Conservation (phyloP, 768 basidiomycete genomes). For the Sutorius australiensis region DNA sequence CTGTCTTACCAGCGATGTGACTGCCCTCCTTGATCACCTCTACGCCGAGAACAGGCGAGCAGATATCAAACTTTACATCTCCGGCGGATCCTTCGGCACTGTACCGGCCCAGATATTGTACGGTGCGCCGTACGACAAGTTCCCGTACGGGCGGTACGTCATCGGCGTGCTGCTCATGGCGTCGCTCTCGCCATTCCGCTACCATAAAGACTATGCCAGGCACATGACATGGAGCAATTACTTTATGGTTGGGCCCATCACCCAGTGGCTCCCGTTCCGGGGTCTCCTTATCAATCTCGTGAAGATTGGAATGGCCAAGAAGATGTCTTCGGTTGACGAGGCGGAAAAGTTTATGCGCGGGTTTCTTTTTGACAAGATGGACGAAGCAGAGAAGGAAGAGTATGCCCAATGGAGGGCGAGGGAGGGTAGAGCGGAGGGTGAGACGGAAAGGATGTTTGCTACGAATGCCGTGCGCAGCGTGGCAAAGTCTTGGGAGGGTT, state of each 20-base stretch:
- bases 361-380: slow-evolving; percentile 40
- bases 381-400: slow-evolving; percentile 31
- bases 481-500: slow-evolving; percentile 49
- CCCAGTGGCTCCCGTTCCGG: slow-evolving; percentile 41
- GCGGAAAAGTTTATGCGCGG: slow-evolving; percentile 42
- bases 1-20: slow-evolving; percentile 42
- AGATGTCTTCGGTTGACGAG: slow-evolving; percentile 36
- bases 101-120: slow-evolving; percentile 55
- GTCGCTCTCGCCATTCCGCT: slow-evolving; percentile 44
- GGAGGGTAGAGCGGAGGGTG: slow-evolving; percentile 39
- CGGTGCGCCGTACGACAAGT: slow-evolving; percentile 46
- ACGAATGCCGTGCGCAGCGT: slow-evolving; percentile 45
- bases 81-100: slow-evolving; percentile 54
- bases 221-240: slow-evolving; percentile 46
- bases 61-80: slow-evolving; percentile 45
- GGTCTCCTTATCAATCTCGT: slow-evolving; percentile 31
- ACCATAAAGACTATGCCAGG: slow-evolving; percentile 43
- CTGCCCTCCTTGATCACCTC: slow-evolving; percentile 46
- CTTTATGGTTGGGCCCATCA: slow-evolving; percentile 43
- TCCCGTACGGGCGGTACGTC: slow-evolving; percentile 47
- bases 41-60: slow-evolving; percentile 37
- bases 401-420: slow-evolving; percentile 41
- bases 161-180: slow-evolving; percentile 45
- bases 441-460: slow-evolving; percentile 41
- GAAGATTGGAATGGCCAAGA: slow-evolving; percentile 29